Evolutionary conservation across 106 monocot species (phyloP).

Genomic region (Allium fistulosum): DNA sequence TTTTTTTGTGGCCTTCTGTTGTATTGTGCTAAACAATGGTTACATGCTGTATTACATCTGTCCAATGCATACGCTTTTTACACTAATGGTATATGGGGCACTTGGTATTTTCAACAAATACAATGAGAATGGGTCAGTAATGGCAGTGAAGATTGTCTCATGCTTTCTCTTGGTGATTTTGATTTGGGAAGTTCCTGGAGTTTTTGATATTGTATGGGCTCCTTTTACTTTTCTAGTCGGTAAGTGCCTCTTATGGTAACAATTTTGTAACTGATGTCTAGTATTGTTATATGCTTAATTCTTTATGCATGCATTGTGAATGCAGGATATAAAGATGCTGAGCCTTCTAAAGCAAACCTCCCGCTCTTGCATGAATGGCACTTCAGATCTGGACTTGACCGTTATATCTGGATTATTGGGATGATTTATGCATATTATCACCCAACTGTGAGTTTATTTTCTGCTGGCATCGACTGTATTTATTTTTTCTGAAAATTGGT

Average conservation of each 20-base stretch:
- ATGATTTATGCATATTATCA: slow-evolving; percentile 97
- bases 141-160: slow-evolving; percentile 57
- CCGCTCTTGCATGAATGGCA: slow-evolving; percentile 89
- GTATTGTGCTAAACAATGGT: slow-evolving; percentile 94
- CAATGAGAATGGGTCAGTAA: slow-evolving; percentile 78
- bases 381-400: slow-evolving; percentile 93
- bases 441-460: slow-evolving; percentile 56
- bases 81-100: slow-evolving; percentile 87
- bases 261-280: not conserved
- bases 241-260: slow-evolving; percentile 15
- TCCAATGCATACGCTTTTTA: slow-evolving; percentile 97
- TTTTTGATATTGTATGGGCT: slow-evolving; percentile 77
- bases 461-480: slow-evolving; percentile 2
- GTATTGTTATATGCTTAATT: not conserved
- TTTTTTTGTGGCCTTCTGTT: slow-evolving; percentile 83
- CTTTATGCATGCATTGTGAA: slow-evolving; percentile 3
- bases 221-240: slow-evolving; percentile 84
- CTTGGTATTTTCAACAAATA: slow-evolving; percentile 93
- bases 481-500: not conserved
- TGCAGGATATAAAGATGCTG: slow-evolving; percentile 78
- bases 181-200: slow-evolving; percentile 93
- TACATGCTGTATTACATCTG: slow-evolving; percentile 95
- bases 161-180: slow-evolving; percentile 78
- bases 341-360: slow-evolving; percentile 65
- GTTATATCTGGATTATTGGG: slow-evolving; percentile 95